Evolutionary conservation across 805 yeast genomes (phyloP), one percentile per base, ranked within the genome.

Genomic region (Candida ovalis): DNA sequence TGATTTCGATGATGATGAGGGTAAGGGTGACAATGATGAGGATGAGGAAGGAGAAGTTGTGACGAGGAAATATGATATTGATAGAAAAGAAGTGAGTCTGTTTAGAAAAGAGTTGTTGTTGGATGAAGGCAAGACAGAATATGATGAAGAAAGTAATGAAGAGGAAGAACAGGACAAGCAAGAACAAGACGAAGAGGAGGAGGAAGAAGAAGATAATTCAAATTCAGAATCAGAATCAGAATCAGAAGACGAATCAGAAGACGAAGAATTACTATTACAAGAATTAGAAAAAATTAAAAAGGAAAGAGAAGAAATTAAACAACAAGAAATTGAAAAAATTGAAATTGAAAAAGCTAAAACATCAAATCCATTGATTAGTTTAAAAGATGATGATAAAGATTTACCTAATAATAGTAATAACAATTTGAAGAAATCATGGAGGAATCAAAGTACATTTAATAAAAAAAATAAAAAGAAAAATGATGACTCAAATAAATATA

Each of bases 221-320:
- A 42, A 9, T 43, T 30, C 35, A 30, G 15, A 30, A 12, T 8
- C 17, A 12, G n/a, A 30, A 12, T 30, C 35, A 8, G 70, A 69
- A 12, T 55, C 49, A 12, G 30, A 33, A 21, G 37, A 22, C 18
- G 44, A 24, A 8, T 36, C 42, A 18, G 70, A 70, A 15, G 59
- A 53, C 24, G 82, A 76, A n/a, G 82, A 73, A 30, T 86, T 65
- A n/a, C 59, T 75, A 3, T 39, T 73, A 25, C 52, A 57, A 47
- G 78, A 76, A 48, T 56, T 74, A 32, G 69, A 66, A 36, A 68
- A 68, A 47, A 59, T 75, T 25, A 69, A 67, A 46, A 57, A 59
- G 41, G 75, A 70, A 51, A 59, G 66, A 39, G 64, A 64, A 48
- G 57, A 57, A 30, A 57, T 57, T 23, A 58, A 52, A 44, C 47